Evolutionary conservation across 1,284 basidiomycete genomes (phyloP), one percentile per base, ranked within the genome.

Genomic region (Ustilago lituana): DNA sequence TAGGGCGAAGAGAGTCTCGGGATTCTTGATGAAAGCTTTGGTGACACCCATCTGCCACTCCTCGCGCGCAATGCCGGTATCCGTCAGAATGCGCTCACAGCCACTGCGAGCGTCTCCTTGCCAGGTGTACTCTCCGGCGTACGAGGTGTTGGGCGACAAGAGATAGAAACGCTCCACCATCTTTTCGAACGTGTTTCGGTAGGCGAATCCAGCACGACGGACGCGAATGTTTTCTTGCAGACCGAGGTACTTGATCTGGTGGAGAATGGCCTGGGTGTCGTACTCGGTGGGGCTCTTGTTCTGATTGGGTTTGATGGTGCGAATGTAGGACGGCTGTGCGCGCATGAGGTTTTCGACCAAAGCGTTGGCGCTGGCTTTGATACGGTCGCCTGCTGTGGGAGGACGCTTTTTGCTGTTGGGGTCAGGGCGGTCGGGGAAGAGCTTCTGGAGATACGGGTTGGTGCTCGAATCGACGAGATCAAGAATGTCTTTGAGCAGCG

Each of bases 41-140:
- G 95, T 96, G 2, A 90, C 89, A 70, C 96, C 95, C 93, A 98
- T 96, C 84, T 99, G 95, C 95, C 95, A 99, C 83, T 99, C 94
- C 54, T 98, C 95, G 76, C 88, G 90, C 2, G 92, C 88, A 74
- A 99, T 98, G 39, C 94, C 94, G 14, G 94, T 95, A 79, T 98
- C 95, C 67, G 87, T 91, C 45, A 98, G 85, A 67, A 99, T 98
- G 73, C 89, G 89, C 84, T 94, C 89, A 80, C 95, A 99, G 17
- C 93, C 95, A 9, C 92, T 91, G 79, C 90, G 90, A 6, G 93
- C 82, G 78, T 97, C 92, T 5, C 94, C 93, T 54, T 88, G 86
- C 95, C 95, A 99, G 40, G 89, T 99, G 83, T 99, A 99, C 83
- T 99, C 96, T 66, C 96, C 95, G 4, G 95, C 95, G 79, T 98